Evolutionary conservation across 2,329 filamentous ascomycete species (phyloP), one percentile per base, ranked within the genome.

Genomic region (Cryphonectria japonica): DNA sequence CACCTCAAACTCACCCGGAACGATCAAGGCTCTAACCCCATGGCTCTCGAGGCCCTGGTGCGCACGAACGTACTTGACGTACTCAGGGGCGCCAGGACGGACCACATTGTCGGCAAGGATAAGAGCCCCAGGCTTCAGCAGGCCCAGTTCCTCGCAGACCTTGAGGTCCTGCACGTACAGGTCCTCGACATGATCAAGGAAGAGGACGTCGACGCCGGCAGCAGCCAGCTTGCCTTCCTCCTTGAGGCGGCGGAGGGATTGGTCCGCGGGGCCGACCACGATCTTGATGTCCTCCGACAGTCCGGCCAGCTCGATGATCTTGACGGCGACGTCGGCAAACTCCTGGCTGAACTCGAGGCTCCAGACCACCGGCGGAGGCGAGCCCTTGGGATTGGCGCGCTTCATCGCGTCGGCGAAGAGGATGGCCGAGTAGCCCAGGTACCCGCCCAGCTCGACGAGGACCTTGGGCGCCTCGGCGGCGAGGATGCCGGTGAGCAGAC

Each of bases 41-140:
- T 67, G 66, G 39, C 66, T 67, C 2, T 67, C 37, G 16, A 60
- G 32, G 0, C 39, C n/a, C 7, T n/a, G 29, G 34, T 67, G 54
- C 37, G 59, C 67, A 29, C 67, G 67, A 22, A 69, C 68, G 39
- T 69, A 69, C 41, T 65, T 50, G 39, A 69, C 46, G 26, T 69
- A 69, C 29, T 66, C 68, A 4, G 61, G 68, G 19, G 68, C 43
- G 4, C 61, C 68, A 32, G 68, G 68, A 6, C 37, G 50, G 37
- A 64, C 60, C 5, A 46, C 61, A n/a, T 67, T 61, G n/a, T 67
- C 66, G 16, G 54, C 66, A 9, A 61, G 66, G 37, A 67, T 39
- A 13, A 61, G 37, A 22, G 57, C 29, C 22, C 54, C 66, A 61
- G 52, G 54, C 54, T 32, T 60, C 14, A 67, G 66, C 65, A 67